phyloP scores from a whole-genome alignment of 345 rosid genomes.

The Eucalyptus pauciflora region DNA sequence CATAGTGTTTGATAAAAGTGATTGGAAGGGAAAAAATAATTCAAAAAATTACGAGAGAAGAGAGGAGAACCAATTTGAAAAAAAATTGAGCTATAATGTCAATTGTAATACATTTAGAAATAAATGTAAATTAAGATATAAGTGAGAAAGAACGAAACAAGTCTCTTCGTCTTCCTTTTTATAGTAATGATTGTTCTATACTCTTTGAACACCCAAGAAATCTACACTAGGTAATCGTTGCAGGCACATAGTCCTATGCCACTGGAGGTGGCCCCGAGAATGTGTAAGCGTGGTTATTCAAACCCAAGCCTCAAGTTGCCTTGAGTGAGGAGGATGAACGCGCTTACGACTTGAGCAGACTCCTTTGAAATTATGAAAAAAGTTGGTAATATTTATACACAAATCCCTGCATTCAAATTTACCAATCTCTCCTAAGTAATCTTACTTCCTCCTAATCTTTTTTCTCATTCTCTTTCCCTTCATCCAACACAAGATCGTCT shows the following conservation, averaged over 20 bases:
- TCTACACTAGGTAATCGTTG: accelerated
- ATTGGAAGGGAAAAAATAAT: not conserved
- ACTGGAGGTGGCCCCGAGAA: not conserved
- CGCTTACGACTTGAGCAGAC: too few relatives aligned
- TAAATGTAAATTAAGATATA: not conserved
- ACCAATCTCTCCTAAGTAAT: not conserved
- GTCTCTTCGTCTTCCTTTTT: not conserved
- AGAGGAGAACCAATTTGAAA: not conserved
- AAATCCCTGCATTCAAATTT: not conserved
- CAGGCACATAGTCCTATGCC: not conserved
- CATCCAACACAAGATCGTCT: not conserved
- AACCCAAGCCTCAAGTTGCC: not conserved
- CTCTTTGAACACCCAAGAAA: not conserved
- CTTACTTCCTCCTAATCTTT: not conserved
- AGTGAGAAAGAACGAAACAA: not conserved
- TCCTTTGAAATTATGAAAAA: not conserved
- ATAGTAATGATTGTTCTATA: not conserved
- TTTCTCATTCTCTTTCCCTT: not conserved
- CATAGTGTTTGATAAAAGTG: not conserved
- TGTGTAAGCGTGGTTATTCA: not conserved
- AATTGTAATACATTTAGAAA: not conserved
- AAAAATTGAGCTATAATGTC: not conserved
- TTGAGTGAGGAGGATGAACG: not conserved
- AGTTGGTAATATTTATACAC: not conserved
- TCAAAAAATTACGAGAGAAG: not conserved